Percentiles rank a stretch among this genome's conserved stretches.
phyloP scores from a whole-genome alignment of 2,329 filamentous ascomycete genomes.

The Aspergillus ochraceus region DNA sequence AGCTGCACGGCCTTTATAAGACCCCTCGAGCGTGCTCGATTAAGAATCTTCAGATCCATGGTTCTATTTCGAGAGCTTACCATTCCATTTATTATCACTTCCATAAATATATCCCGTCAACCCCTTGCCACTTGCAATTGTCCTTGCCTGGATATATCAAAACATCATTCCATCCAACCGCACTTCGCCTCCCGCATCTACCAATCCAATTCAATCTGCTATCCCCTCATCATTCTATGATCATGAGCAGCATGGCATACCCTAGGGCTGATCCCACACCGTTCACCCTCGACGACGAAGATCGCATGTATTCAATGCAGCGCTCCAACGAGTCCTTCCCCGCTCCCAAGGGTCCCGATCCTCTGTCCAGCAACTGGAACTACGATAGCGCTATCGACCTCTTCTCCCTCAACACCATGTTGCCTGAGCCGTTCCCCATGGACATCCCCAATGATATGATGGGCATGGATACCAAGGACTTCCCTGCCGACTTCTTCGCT shows the following conservation, averaged over 20 bases:
- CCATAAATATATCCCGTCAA: background rate
- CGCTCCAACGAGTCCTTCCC: constrained; percentile 13
- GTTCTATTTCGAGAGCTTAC: constrained; percentile 11
- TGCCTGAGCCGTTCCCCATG: constrained; percentile 31
- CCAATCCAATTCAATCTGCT: background rate
- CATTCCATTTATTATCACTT: background rate
- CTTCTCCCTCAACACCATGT: constrained; percentile 32
- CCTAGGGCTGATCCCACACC: constrained; percentile 7
- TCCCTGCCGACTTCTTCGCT: constrained; percentile 31
- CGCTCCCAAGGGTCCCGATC: constrained; percentile 27
- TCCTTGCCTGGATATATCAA: background rate
- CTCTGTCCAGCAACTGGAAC: constrained; percentile 36
- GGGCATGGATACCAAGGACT: constrained; percentile 30
- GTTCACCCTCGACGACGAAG: constrained; percentile 14
- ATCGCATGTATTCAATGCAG: constrained; percentile 15
- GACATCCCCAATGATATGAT: constrained; percentile 32
- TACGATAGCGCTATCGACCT: constrained; percentile 37
- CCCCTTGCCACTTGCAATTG: background rate
- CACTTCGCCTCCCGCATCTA: background rate
- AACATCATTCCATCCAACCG: background rate
- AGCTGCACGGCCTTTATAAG: constrained; percentile 13
- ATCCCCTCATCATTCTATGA: background rate
- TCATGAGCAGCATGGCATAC: constrained; percentile 12
- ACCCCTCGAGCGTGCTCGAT: constrained; percentile 3
- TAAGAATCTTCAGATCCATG: constrained; percentile 15